Conservation (phyloP, 140 eudicot genomes). For the Erigeron philadelphicus region DNA sequence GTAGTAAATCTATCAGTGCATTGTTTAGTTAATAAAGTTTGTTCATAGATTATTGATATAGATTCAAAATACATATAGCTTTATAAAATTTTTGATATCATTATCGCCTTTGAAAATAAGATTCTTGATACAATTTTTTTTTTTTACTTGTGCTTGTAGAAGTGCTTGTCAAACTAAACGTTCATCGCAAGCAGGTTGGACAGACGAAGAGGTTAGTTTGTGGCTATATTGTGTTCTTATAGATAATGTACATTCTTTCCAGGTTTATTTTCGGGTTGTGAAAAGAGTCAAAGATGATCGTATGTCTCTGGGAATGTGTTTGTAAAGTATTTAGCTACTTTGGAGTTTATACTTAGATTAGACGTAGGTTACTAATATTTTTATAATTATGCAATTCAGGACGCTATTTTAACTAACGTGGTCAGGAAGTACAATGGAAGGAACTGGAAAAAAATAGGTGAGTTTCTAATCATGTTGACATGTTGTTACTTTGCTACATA, state of each 20-base stretch:
- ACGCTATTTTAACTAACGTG: slow-evolving; percentile 41
- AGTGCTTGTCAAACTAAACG: slow-evolving; percentile 48
- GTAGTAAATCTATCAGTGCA: neutral
- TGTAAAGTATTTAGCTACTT: neutral
- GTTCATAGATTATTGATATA: too few species aligned
- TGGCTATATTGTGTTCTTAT: neutral
- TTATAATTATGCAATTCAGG: slow-evolving; percentile 40
- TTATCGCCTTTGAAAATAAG: too few species aligned
- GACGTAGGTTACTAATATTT: slow-evolving; percentile 6
- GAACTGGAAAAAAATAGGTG: slow-evolving; percentile 85
- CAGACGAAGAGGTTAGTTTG: slow-evolving; percentile 69
- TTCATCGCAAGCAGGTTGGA: slow-evolving; percentile 90
- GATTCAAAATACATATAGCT: neutral
- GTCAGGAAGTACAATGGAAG: slow-evolving; percentile 57
- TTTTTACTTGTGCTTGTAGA: slow-evolving; percentile 27
- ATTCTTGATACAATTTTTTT: neutral
- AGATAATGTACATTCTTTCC: neutral
- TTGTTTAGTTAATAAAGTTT: neutral
- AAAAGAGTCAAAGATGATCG: too few species aligned
- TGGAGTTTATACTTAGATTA: neutral
- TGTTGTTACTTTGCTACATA: slow-evolving; percentile 5
- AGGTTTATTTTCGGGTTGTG: neutral
- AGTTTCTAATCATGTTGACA: slow-evolving; percentile 18
- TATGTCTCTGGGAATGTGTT: neutral
- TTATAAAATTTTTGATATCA: slow-evolving; percentile 8